Conservation (phyloP, 495 filamentous ascomycete genomes). For the Hyaloscypha variabilis region DNA sequence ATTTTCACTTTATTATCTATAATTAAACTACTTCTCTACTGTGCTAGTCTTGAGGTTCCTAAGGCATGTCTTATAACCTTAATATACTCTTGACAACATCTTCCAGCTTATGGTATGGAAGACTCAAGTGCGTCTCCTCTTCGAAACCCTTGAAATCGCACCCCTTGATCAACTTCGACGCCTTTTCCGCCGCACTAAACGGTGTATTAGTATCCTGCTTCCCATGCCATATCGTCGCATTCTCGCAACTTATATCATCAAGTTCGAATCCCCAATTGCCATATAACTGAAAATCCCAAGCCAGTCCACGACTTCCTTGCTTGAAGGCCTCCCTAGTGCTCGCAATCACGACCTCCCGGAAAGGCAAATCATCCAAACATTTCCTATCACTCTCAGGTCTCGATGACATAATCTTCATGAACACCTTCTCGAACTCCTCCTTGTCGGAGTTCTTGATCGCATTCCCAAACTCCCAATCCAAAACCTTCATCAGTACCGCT, state of each 20-base stretch:
- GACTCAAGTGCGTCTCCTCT: conserved; percentile 8
- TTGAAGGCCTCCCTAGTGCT: conserved; percentile 17
- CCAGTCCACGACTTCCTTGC: conserved; percentile 5
- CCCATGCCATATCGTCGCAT: conserved; percentile 22
- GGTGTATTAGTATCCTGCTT: conserved; percentile 14
- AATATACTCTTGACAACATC: conserved; percentile 10
- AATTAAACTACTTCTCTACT: too few relatives aligned
- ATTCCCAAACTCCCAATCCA: conserved; percentile 14
- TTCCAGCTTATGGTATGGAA: not conserved
- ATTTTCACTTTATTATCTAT: too few relatives aligned
- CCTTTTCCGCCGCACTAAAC: conserved; percentile 2
- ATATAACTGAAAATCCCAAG: conserved; percentile 3
- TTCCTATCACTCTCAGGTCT: conserved; percentile 9
- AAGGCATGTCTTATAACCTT: not conserved
- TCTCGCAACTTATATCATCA: conserved; percentile 11
- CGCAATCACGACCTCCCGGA: conserved; percentile 4
- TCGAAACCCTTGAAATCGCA: conserved; percentile 9
- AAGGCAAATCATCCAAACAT: conserved; percentile 7
- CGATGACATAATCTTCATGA: conserved; percentile 5
- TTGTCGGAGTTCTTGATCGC: conserved; percentile 7
- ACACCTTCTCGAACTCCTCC: conserved; percentile 3
- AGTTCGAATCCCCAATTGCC: conserved; percentile 20
- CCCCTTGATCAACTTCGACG: not conserved
- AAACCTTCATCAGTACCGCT: not conserved
- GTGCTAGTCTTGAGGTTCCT: too few relatives aligned